Conservation (phyloP, 1,284 basidiomycete species). For the Exobasidium cylindrosporum region DNA sequence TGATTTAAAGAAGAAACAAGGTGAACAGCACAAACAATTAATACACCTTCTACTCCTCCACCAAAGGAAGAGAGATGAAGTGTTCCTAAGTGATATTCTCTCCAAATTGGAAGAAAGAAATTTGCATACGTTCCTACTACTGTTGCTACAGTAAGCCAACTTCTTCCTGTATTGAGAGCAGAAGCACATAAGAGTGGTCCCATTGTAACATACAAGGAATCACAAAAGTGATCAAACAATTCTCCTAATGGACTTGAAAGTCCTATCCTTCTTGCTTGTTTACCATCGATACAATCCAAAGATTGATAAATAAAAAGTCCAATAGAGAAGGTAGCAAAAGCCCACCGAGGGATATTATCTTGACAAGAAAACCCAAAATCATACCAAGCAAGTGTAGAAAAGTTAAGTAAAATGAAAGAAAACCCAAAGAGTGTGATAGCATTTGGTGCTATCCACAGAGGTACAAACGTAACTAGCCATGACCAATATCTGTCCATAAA, state of each 20-base stretch:
- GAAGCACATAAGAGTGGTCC: not conserved
- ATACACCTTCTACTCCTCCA: not conserved
- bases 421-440: not conserved
- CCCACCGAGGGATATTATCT: not conserved
- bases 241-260: not conserved
- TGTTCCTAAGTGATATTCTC: not conserved
- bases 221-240: not conserved
- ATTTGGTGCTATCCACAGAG: not conserved
- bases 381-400: not conserved
- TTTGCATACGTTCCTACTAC: not conserved
- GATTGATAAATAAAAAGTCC: not conserved
- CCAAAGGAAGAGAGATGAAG: not conserved
- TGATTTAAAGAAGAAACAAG: not conserved
- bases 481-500: not conserved
- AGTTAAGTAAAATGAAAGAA: not conserved
- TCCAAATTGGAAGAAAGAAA: not conserved
- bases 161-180: not conserved
- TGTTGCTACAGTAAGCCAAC: not conserved
- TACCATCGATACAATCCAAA: not conserved
- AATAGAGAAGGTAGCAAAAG: not conserved
- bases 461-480: not conserved
- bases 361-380: not conserved
- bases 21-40: not conserved
- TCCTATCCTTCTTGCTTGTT: not conserved
- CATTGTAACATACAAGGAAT: not conserved